Base-by-base conservation (phyloP, 345 rosid species). In the Excoecaria cochinchinensis region DNA sequence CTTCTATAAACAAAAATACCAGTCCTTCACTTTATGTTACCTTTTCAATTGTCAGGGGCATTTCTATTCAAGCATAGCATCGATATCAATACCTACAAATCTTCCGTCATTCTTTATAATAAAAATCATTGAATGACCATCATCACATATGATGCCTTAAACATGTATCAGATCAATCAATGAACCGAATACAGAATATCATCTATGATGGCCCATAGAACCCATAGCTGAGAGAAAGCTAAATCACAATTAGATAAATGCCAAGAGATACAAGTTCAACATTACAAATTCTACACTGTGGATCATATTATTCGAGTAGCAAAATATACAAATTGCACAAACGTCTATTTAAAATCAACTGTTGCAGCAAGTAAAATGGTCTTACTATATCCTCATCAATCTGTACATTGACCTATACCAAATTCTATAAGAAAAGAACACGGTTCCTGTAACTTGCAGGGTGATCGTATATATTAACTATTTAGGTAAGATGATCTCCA, bases 321-420 rank as follows among this genome's bases (percentile, higher is more conserved):
- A 9, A 66, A 6, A 46, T 67, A 66, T 25, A 66, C 36, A 42
- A 8, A 44, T 66, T 44, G 53, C 53, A 44, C 14, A 44, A 44
- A 10, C 51, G 40, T 65, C 51, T 4, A 17, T n/a, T n/a, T n/a
- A 8, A 65, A 21, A 8, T 11, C 3, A 21, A 44, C 31, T 21
- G 11, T 6, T 67, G 13, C 60, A 31, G 53, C 24, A 67, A 50
- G 5, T 67, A 8, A 67, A 46, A 17, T 42, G 47, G 47, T 58
- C 52, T 55, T 13, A 17, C 52, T 14, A 61, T 36, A 31, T 4
- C 19, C 12, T 36, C 51, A 60, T 60, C 73, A 81, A 67, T 77
- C 84, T 78, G 74, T 67, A 75, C 84, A 74, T 39, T 31, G 70
- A n/a, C 44, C 48, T 61, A 67, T 38, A 61, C 74, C 10, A 36